These are phyloP conservation scores for Penicillium macrosclerotiorum DNA, from an alignment of 495 filamentous ascomycete genomes.

Conservation along the genomic window DNA sequence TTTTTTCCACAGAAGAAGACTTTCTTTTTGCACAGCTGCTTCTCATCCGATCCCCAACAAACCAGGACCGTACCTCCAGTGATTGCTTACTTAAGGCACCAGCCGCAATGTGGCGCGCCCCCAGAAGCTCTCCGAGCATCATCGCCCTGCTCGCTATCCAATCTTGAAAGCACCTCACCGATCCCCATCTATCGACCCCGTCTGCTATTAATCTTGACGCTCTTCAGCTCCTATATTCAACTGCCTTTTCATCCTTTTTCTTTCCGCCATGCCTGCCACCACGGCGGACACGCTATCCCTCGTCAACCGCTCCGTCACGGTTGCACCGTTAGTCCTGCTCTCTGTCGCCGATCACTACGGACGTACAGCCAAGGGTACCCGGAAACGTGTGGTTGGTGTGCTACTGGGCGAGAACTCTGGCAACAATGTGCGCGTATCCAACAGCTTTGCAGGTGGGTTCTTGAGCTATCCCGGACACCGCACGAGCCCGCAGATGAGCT, in stretches of 20 bases:
- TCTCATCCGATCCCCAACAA: neutral
- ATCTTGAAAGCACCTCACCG: slow-evolving; percentile 1
- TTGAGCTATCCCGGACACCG: slow-evolving; percentile 9
- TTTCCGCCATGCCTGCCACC: slow-evolving; percentile 78
- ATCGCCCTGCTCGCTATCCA: slow-evolving; percentile 21
- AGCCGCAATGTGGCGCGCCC: slow-evolving; percentile 19
- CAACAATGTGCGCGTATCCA: slow-evolving; percentile 92
- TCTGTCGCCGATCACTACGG: slow-evolving; percentile 99
- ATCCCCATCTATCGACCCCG: slow-evolving; percentile 1
- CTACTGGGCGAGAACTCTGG: slow-evolving; percentile 93
- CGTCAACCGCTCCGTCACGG: slow-evolving; percentile 89
- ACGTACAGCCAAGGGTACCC: slow-evolving; percentile 81
- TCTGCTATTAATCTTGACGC: neutral
- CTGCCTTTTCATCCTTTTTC: slow-evolving; percentile 9
- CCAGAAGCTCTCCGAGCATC: slow-evolving; percentile 28
- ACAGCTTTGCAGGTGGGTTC: slow-evolving; percentile 90
- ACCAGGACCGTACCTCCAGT: neutral
- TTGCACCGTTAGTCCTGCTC: slow-evolving; percentile 95
- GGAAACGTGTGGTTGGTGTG: slow-evolving; percentile 94
- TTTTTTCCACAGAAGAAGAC: too few relatives aligned
- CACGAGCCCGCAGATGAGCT: slow-evolving; percentile 8
- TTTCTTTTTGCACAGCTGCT: too few relatives aligned
- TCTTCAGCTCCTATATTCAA: neutral
- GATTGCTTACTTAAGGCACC: slow-evolving; percentile 15
- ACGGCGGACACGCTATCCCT: slow-evolving; percentile 92